Evolutionary conservation across 139 green algal genomes (phyloP).

Genomic region (Chlamydomonas incerta): DNA sequence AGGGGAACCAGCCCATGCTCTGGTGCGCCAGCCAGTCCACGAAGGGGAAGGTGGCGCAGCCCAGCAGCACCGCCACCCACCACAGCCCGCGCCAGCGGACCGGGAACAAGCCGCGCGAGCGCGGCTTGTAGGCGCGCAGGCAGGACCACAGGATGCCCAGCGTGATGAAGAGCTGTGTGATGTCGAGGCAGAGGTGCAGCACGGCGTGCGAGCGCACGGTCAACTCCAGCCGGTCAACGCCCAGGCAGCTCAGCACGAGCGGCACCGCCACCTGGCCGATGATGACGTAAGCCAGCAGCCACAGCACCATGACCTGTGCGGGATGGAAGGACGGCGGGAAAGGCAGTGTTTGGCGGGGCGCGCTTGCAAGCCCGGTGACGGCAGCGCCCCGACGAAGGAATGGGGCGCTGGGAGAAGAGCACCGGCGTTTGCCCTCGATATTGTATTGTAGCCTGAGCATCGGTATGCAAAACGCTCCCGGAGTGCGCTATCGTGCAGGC

Average conservation of each 20-base stretch:
- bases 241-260: conserved; percentile 61
- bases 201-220: conserved; percentile 70
- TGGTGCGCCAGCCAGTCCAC: conserved; percentile 55
- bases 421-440: too few relatives aligned
- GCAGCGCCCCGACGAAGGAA: too few relatives aligned
- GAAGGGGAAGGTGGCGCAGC: conserved; percentile 50
- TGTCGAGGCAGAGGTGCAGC: conserved; percentile 82
- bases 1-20: conserved; percentile 52
- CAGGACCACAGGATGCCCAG: conserved; percentile 77
- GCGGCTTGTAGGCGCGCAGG: conserved; percentile 68
- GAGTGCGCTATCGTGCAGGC: too few relatives aligned
- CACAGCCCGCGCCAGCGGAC: conserved; percentile 36
- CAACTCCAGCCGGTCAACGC: conserved; percentile 64
- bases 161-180: conserved; percentile 63
- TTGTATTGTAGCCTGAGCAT: too few relatives aligned
- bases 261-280: conserved; percentile 82
- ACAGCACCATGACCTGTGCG: conserved; percentile 83
- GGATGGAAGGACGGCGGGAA: too few relatives aligned
- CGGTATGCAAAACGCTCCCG: too few relatives aligned
- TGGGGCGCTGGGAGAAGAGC: too few relatives aligned
- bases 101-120: conserved; percentile 57
- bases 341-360: too few relatives aligned
- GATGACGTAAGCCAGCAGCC: conserved; percentile 85
- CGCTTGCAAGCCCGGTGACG: too few relatives aligned
- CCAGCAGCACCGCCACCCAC: conserved; percentile 27